A percentile compares a stretch with the other conserved stretches of the same genome.
phyloP scores from a whole-genome alignment of 305 asterid genomes.

The Fraxinus albicans region DNA sequence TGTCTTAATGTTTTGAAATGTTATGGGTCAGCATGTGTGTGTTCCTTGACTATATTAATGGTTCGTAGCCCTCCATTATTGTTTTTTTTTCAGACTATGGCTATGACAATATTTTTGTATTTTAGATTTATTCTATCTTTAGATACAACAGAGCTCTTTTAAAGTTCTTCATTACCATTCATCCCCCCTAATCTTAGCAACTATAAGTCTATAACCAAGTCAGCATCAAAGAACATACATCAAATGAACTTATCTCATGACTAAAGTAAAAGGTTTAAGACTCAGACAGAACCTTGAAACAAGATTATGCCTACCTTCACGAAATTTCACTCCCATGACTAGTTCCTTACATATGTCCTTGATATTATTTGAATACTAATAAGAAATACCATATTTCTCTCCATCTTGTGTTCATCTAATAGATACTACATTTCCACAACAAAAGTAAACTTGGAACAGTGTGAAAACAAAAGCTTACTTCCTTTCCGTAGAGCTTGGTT shows the following conservation, averaged over 20 bases:
- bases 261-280: background rate
- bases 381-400: background rate
- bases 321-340: background rate
- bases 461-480: conserved; percentile 54
- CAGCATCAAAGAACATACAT: background rate
- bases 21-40: background rate
- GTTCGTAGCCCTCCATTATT: background rate
- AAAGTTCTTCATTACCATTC: background rate
- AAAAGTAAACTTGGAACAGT: background rate
- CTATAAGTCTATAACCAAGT: background rate
- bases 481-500: conserved; percentile 85
- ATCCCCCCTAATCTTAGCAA: background rate
- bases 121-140: background rate
- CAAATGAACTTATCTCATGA: background rate
- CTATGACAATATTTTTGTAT: background rate
- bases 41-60: background rate
- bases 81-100: background rate
- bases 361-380: background rate
- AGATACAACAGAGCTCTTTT: background rate
- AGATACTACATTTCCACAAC: background rate
- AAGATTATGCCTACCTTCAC: background rate
- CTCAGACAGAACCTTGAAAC: background rate
- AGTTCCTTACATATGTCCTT: background rate
- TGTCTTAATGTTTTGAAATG: background rate
- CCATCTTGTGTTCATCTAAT: background rate